These are phyloP conservation scores for Lachnellula arida DNA, from an alignment of 2,329 filamentous ascomycete species.

Conservation along the genomic window DNA sequence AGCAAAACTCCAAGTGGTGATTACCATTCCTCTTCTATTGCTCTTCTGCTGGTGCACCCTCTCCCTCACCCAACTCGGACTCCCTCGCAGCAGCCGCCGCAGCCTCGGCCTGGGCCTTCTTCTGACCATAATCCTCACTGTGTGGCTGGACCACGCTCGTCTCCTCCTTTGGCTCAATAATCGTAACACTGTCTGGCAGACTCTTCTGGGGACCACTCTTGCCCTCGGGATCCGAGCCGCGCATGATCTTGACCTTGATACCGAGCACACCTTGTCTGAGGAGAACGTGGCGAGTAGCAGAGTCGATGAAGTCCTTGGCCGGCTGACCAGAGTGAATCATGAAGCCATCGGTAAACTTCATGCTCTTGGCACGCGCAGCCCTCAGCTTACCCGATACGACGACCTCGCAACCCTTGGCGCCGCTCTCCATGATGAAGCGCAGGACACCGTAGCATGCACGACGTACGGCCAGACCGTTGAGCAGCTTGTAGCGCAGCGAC, in stretches of 20 bases:
- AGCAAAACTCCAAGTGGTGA: slow-evolving; percentile 18
- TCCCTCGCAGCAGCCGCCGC: slow-evolving; percentile 57
- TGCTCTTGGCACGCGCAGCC: slow-evolving; percentile 98
- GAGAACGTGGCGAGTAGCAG: slow-evolving; percentile 96
- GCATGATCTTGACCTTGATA: slow-evolving; percentile 99
- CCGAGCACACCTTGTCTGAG: slow-evolving; percentile 99
- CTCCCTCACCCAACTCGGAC: slow-evolving; percentile 47
- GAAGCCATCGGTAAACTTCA: slow-evolving; percentile 99
- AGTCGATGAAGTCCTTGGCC: slow-evolving; percentile 99
- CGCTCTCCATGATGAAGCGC: slow-evolving; percentile 99
- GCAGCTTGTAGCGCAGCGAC: slow-evolving; percentile 99
- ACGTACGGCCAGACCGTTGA: slow-evolving; percentile 98
- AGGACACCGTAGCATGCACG: slow-evolving; percentile 99
- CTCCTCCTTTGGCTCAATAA: slow-evolving; percentile 99
- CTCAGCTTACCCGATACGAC: slow-evolving; percentile 99
- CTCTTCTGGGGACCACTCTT: slow-evolving; percentile 97
- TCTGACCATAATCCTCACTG: slow-evolving; percentile 98
- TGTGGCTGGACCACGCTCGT: slow-evolving; percentile 89
- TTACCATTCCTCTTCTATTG: slow-evolving; percentile 25
- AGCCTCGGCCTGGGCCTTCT: slow-evolving; percentile 46
- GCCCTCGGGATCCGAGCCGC: slow-evolving; percentile 97
- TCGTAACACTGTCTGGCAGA: slow-evolving; percentile 96
- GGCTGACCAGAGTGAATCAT: slow-evolving; percentile 99
- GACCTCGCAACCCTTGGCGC: slow-evolving; percentile 99
- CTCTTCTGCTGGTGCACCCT: slow-evolving; percentile 44